Base-by-base conservation (phyloP, 2,329 filamentous ascomycete species). In the Lasiodiplodia sp. region DNA sequence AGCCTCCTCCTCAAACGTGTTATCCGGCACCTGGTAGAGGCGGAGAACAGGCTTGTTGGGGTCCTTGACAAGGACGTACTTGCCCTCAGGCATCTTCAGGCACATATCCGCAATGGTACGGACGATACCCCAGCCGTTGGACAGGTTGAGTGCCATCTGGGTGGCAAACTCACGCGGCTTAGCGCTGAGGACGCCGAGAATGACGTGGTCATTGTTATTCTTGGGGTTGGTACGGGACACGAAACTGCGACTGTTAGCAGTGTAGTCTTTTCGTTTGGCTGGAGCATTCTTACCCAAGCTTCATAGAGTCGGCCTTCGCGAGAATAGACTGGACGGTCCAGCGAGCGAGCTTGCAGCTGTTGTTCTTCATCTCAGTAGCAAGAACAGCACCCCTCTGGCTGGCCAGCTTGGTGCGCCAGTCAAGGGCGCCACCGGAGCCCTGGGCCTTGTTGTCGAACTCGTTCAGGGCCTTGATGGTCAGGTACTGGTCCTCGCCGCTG, bases 331-430 rank as follows among this genome's bases (percentile, higher is more conserved):
- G 96, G 53, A 95, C 93, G 38, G 96, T 97, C 96, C 96, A 99
- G 80, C 96, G 88, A 69, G 96, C 96, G 71, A 99, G 90, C 87
- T 99, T 99, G 91, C 93, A 97, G 79, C 90, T 94, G 88, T 99
- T 99, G 89, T 99, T 99, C 92, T 99, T 99, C 96, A 99, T 99
- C 86, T 99, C 96, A 14, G 96, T 99, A 23, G 96, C 96, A 31
- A 99, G 92, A 53, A 99, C 95, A 68, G 96, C 96, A 89, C 96
- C 96, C 77, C 96, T 92, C 85, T 97, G 94, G 75, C 91, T 93
- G 72, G 92, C 92, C 70, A 99, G 88, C 88, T 99, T 99, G 74
- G 90, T 91, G 80, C 96, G 89, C 96, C 96, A 99, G 87, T 99
- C 96, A 65, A 99, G 87, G 67, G 96, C 96, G 72, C 95, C 94